Conservation (phyloP, 345 rosid genomes). For the Linum usitatissimum region DNA sequence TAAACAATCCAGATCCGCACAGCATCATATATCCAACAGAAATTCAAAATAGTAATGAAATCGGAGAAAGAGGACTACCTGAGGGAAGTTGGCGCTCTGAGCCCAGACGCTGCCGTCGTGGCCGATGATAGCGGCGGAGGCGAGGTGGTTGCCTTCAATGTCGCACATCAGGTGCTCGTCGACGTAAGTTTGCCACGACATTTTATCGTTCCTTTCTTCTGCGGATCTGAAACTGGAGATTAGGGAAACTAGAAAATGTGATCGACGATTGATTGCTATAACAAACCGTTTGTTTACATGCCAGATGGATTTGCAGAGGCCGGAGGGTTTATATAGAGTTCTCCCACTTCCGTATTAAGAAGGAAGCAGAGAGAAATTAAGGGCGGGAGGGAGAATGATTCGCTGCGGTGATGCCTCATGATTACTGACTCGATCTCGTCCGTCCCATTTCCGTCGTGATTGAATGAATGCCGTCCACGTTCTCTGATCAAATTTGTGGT, state of each 20-base stretch:
- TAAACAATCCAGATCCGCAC: neutral
- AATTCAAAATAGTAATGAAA: neutral
- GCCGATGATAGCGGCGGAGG: neutral
- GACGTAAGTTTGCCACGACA: neutral
- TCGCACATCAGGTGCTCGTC: slow-evolving; percentile 1
- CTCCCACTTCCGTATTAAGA: neutral
- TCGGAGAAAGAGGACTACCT: neutral
- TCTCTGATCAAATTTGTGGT: neutral
- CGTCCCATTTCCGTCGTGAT: neutral
- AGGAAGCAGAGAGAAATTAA: neutral
- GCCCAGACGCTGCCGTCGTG: neutral
- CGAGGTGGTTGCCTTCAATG: neutral
- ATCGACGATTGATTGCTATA: neutral
- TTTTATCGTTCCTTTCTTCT: too few species aligned
- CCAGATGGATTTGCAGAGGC: neutral
- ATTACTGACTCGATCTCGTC: neutral
- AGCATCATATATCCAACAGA: neutral
- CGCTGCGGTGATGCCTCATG: neutral
- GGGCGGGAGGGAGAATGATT: neutral
- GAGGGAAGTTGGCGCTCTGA: neutral
- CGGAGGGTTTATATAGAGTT: neutral
- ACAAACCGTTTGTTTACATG: neutral
- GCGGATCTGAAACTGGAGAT: neutral
- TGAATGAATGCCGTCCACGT: neutral
- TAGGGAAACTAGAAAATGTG: neutral